phyloP scores from a whole-genome alignment of 306 rosid species.

The Quercus parvula region DNA sequence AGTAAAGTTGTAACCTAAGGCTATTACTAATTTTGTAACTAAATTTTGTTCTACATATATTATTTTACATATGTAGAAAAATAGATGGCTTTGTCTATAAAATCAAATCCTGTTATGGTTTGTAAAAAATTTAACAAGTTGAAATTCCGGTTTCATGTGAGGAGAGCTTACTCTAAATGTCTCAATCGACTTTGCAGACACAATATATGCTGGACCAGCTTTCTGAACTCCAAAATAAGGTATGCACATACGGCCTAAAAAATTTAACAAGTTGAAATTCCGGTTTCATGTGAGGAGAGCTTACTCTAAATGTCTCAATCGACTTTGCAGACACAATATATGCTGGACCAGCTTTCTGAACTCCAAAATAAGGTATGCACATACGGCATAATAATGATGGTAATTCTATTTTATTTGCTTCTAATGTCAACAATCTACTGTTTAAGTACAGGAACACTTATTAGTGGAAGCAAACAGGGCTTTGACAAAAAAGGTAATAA shows the following conservation, averaged over 20 bases:
- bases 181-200: conserved; percentile 59
- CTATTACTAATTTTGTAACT: accelerated
- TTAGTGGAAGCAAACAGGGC: conserved; percentile 76
- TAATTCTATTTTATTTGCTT: conserved; percentile 1
- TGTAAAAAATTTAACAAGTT: not conserved
- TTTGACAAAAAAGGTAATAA: conserved; percentile 67
- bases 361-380: conserved; percentile 78
- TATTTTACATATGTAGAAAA: not conserved
- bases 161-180: not conserved
- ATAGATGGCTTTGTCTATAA: not conserved
- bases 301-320: conserved; percentile 1
- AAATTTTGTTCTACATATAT: too few species aligned
- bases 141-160: not conserved
- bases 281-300: not conserved
- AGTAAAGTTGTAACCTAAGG: accelerated
- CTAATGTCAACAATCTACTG: conserved; percentile 9
- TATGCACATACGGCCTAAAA: conserved; percentile 13
- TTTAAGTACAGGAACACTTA: conserved; percentile 63
- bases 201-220: conserved; percentile 95
- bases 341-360: conserved; percentile 94
- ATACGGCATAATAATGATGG: not conserved
- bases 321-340: conserved; percentile 79
- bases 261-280: not conserved
- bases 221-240: conserved; percentile 88
- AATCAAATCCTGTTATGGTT: not conserved